Percentiles rank a stretch among this genome's conserved stretches.
Conservation (phyloP, 2,329 filamentous ascomycete genomes). For the Sarocladiaceae sp. region DNA sequence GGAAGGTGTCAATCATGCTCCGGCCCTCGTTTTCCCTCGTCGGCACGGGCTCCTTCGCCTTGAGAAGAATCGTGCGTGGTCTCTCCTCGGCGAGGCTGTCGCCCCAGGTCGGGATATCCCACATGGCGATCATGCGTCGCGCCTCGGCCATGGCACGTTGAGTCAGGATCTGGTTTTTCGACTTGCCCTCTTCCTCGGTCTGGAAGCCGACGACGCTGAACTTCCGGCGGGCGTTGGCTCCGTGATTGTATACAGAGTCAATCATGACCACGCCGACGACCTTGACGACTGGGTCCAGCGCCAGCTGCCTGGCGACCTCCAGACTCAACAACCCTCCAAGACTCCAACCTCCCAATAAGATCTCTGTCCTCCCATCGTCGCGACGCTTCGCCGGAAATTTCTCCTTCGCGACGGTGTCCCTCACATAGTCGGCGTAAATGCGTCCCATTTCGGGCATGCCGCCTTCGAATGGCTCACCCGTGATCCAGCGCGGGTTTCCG, state of each 20-base stretch:
- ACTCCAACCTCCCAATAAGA: constrained; percentile 52
- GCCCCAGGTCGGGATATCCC: constrained; percentile 34
- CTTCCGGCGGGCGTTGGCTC: constrained; percentile 10
- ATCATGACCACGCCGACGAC: constrained; percentile 47
- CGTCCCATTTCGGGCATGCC: constrained; percentile 49
- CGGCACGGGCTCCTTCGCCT: constrained; percentile 35
- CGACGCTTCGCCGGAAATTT: constrained; percentile 22
- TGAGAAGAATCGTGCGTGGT: constrained; percentile 39
- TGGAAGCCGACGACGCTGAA: constrained; percentile 10
- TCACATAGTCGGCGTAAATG: constrained; percentile 42
- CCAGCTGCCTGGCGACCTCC: constrained; percentile 40
- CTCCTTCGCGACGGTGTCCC: constrained; percentile 23
- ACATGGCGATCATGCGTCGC: constrained; percentile 31
- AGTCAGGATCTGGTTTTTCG: constrained; percentile 27
- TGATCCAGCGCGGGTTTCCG: constrained; percentile 45
- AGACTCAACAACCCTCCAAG: constrained; percentile 46
- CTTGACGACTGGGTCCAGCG: constrained; percentile 26
- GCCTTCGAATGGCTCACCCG: constrained; percentile 40
- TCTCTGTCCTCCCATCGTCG: constrained; percentile 22
- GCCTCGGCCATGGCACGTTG: constrained; percentile 37
- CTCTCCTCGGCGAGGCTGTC: constrained; percentile 17
- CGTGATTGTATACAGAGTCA: constrained; percentile 39
- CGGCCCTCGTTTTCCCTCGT: constrained; percentile 18
- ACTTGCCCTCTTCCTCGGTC: constrained; percentile 21
- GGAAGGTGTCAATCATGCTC: constrained; percentile 35